Evolutionary conservation across 1,139 yeast species (phyloP).

Genomic region (Candida tropicalis): DNA sequence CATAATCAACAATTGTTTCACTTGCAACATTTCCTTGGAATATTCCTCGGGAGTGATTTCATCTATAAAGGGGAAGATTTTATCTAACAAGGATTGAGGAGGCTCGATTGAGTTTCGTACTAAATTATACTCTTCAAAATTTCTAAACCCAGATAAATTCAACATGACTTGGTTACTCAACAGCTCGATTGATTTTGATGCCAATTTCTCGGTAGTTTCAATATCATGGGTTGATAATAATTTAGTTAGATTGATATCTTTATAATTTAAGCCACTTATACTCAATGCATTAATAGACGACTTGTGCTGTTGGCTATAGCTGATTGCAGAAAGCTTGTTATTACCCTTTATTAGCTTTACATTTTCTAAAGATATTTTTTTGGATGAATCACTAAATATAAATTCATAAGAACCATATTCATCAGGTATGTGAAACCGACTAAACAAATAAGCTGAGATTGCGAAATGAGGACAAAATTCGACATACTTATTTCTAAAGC

Average conservation of each 20-base stretch:
- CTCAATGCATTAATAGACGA: conserved; percentile 26
- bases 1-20: conserved; percentile 23
- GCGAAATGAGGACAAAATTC: conserved; percentile 37
- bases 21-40: conserved; percentile 16
- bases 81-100: conserved; percentile 27
- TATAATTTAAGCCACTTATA: conserved; percentile 24
- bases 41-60: conserved; percentile 10
- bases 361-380: conserved; percentile 20
- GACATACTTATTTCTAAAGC: conserved; percentile 29
- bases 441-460: conserved; percentile 32
- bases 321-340: conserved; percentile 26
- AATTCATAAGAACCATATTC: conserved; percentile 30
- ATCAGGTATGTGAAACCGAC: conserved; percentile 34
- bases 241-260: conserved; percentile 24
- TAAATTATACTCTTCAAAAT: conserved; percentile 22
- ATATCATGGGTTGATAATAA: conserved; percentile 22
- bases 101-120: conserved; percentile 29
- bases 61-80: conserved; percentile 34
- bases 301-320: conserved; percentile 33
- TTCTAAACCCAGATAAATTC: conserved; percentile 29
- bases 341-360: conserved; percentile 30
- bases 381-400: conserved; percentile 15
- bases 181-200: conserved; percentile 17
- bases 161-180: conserved; percentile 22
- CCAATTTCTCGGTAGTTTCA: conserved; percentile 17